Evolutionary conservation across 106 monocot species (phyloP).

Genomic region (Ottelia alismoides): DNA sequence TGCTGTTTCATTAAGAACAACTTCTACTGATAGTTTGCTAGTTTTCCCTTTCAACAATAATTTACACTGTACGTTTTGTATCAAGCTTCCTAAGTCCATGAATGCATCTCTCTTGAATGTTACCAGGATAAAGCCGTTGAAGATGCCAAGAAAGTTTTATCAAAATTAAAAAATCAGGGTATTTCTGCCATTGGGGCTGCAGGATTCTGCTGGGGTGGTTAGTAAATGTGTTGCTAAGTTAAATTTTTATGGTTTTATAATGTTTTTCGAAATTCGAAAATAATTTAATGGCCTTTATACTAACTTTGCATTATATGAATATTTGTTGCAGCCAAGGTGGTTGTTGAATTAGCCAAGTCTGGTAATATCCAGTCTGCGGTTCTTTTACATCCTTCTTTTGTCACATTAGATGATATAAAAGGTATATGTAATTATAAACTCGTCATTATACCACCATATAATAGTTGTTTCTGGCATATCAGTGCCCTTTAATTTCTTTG

Average conservation of each 20-base stretch:
- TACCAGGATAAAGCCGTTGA: conserved; percentile 38
- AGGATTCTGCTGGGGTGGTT: conserved; percentile 54
- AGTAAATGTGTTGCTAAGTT: neutral
- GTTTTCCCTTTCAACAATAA: too few species aligned
- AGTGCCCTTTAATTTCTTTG: neutral
- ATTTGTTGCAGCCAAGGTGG: conserved; percentile 39
- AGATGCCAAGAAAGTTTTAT: conserved; percentile 43
- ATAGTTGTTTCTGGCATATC: too few species aligned
- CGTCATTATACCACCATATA: too few species aligned
- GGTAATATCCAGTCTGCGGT: conserved; percentile 39
- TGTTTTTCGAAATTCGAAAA: too few species aligned
- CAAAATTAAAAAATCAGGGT: conserved; percentile 34
- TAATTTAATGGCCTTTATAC: too few species aligned
- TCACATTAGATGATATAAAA: conserved; percentile 67
- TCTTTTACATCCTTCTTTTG: conserved; percentile 44
- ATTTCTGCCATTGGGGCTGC: conserved; percentile 28
- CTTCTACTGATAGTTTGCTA: too few species aligned
- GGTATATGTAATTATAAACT: too few species aligned
- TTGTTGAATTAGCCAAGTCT: conserved; percentile 35
- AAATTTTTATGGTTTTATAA: too few species aligned
- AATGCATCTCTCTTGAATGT: too few species aligned
- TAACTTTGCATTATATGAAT: neutral
- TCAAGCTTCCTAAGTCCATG: too few species aligned
- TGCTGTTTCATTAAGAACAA: too few species aligned
- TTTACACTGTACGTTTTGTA: too few species aligned